These are phyloP conservation scores for Entoloma clypeatum DNA, from an alignment of 1,284 basidiomycete species.

Conservation along the genomic window DNA sequence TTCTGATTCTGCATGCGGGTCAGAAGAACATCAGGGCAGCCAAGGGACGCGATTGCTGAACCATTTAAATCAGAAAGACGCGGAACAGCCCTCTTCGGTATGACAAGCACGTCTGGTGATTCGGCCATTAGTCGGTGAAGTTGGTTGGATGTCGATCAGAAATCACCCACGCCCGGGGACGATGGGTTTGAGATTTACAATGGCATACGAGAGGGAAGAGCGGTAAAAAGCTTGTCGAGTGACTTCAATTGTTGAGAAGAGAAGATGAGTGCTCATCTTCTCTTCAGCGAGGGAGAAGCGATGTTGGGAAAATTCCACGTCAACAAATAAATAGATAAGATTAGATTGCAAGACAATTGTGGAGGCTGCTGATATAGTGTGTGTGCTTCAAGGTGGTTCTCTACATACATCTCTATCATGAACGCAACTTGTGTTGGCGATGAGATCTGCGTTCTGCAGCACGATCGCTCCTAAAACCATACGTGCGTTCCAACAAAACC, in stretches of 20 bases:
- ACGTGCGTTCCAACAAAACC: constrained; percentile 17
- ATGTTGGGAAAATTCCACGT: too few species aligned
- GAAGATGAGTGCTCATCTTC: constrained; percentile 41
- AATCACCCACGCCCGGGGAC: constrained; percentile 80
- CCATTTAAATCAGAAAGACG: constrained; percentile 71
- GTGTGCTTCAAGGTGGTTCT: too few species aligned
- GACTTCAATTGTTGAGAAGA: constrained; percentile 85
- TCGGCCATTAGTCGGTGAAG: constrained; percentile 1
- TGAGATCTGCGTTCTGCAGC: not conserved
- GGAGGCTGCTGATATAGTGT: too few species aligned
- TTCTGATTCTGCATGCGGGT: constrained; percentile 47
- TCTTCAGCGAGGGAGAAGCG: too few species aligned
- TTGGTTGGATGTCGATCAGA: constrained; percentile 1
- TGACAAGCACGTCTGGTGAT: constrained; percentile 78
- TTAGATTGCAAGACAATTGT: too few species aligned
- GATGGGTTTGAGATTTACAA: constrained; percentile 92
- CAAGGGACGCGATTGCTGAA: constrained; percentile 15
- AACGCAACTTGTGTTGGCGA: too few species aligned
- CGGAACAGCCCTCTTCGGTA: constrained; percentile 73
- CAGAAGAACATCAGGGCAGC: constrained; percentile 2
- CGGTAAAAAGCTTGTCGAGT: constrained; percentile 80
- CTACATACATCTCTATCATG: too few species aligned
- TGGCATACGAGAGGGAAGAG: constrained; percentile 67
- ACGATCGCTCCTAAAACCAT: constrained; percentile 16
- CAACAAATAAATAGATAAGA: too few species aligned